These are phyloP conservation scores for Lentinula edodes DNA, from an alignment of 768 basidiomycete genomes.

Conservation along the genomic window DNA sequence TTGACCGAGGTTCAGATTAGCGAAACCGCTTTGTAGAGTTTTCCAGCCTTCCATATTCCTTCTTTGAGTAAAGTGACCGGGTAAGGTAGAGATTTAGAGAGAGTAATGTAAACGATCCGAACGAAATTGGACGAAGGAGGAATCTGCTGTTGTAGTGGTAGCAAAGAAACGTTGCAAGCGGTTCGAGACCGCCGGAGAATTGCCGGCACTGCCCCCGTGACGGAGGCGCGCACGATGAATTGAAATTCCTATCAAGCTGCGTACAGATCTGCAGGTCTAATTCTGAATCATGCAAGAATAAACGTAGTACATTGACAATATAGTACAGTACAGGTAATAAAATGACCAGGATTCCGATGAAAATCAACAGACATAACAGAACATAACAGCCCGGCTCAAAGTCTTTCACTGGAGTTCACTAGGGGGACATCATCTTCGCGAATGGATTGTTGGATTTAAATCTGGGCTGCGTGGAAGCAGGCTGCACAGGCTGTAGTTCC, in stretches of 20 bases:
- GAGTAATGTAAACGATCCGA: background rate
- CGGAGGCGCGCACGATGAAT: background rate
- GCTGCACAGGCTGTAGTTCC: background rate
- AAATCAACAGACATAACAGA: too few relatives aligned
- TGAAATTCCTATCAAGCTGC: too few relatives aligned
- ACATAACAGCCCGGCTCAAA: too few relatives aligned
- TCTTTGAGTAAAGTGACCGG: background rate
- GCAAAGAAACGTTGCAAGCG: background rate
- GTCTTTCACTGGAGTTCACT: background rate
- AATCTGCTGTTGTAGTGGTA: background rate
- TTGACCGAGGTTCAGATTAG: slow-evolving; percentile 64
- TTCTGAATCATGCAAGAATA: too few relatives aligned
- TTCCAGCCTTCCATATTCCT: slow-evolving; percentile 59
- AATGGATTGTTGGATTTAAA: background rate
- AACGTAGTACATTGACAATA: too few relatives aligned
- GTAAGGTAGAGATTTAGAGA: background rate
- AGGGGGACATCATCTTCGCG: background rate
- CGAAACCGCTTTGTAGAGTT: slow-evolving; percentile 59
- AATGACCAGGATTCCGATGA: too few relatives aligned
- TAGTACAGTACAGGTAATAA: too few relatives aligned
- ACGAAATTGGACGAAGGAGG: background rate
- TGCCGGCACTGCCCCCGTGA: background rate
- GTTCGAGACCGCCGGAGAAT: background rate
- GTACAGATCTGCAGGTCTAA: too few relatives aligned
- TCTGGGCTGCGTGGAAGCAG: background rate